Conservation (phyloP, 2,329 filamentous ascomycete genomes). For the Pezicula rhizophila region DNA sequence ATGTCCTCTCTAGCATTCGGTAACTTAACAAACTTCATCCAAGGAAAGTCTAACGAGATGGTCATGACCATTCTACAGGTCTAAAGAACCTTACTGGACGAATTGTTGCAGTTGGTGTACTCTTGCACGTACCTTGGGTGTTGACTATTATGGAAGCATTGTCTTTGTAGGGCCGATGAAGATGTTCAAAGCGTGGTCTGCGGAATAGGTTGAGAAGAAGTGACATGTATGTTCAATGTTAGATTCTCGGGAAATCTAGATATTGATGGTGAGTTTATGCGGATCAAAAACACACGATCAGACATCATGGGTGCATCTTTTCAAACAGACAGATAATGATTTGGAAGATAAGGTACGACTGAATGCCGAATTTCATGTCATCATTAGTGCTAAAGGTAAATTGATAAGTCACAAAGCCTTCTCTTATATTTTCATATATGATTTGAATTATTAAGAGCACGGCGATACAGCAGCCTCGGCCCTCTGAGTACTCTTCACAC, state of each 20-base stretch:
- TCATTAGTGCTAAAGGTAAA: conserved; percentile 15
- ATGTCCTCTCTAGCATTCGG: conserved; percentile 12
- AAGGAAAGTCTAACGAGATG: conserved; percentile 4
- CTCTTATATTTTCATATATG: too few species aligned
- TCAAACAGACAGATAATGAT: conserved; percentile 3
- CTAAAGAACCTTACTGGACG: conserved; percentile 8
- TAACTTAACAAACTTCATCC: conserved; percentile 5
- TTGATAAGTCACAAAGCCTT: background rate
- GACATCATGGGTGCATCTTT: conserved; percentile 15
- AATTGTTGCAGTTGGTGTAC: conserved; percentile 6
- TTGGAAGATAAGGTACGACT: conserved; percentile 1
- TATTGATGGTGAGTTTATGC: background rate
- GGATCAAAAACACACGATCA: background rate
- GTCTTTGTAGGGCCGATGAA: conserved; percentile 10
- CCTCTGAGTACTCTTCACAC: conserved; percentile 1
- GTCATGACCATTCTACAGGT: conserved; percentile 6
- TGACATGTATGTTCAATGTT: background rate
- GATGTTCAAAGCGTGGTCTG: conserved; percentile 10
- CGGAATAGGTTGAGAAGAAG: conserved; percentile 8
- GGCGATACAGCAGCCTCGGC: conserved; percentile 3
- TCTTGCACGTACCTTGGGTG: conserved; percentile 13
- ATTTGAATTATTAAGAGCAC: too few species aligned
- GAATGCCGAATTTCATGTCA: conserved; percentile 9
- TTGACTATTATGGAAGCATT: conserved; percentile 9
- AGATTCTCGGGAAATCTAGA: background rate